Base-by-base conservation (phyloP, 2,329 filamentous ascomycete species). In the Fusarium lyarnte region DNA sequence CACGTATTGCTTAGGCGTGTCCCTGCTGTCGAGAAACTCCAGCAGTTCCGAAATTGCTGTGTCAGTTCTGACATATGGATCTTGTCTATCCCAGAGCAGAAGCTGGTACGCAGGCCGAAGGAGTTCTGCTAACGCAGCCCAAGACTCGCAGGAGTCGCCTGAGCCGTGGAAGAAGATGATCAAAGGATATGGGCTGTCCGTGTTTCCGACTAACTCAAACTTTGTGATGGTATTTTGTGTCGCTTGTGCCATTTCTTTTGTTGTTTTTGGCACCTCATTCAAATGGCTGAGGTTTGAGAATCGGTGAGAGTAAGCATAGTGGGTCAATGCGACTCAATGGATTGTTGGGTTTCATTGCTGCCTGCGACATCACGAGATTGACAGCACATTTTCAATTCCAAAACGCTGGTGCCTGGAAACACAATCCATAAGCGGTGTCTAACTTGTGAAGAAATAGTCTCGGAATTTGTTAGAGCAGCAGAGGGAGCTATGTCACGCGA, bases 81-180 rank as follows among this genome's bases (percentile, higher is more conserved):
- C 39, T 3, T 33, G 39, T 2, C 74, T 58, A 17, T 76, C 69
- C 64, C 69, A 75, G 17, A 74, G 61, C 4, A 76, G 52, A 4
- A 75, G 14, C 17, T 49, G 58, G 35, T 71, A 68, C 8, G 42
- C 33, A 5, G 39, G 39, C 19, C 33, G 11, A 8, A 76, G 68
- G 5, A 60, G 33, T 6, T 58, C 39, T 35, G 63, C 54, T 19
- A 76, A 19, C 9, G 58, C 41, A 6, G 31, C 33, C 74, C 74
- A 76, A 2, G 73, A 75, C 3, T 58, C 21, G 8, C 74, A 76
- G 2, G 73, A 76, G 41, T 64, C 68, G 6, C 69, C 73, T 8
- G 74, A 76, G 21, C 74, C 73, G 6, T 76, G 74, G 33, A 76
- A 76, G 19, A 63, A 76, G 10, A 76, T 62, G 19, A 76, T 42